Evolutionary conservation across 768 basidiomycete genomes (phyloP).

Genomic region (Tylopilus intermedius): DNA sequence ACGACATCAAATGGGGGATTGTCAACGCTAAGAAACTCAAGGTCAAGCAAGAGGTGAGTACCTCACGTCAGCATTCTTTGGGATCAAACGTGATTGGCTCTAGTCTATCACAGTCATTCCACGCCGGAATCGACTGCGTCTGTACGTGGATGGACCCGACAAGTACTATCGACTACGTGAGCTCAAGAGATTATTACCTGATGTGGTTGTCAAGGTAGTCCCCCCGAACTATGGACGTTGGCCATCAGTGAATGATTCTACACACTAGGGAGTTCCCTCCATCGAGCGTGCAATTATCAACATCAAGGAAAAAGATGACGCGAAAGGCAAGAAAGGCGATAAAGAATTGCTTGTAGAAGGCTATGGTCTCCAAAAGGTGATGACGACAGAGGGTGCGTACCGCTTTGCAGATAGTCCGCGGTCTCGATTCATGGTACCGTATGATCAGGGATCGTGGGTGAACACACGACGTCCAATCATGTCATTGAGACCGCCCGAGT

Average conservation of each 20-base stretch:
- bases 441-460: conserved; percentile 77
- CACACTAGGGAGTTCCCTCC: conserved; percentile 68
- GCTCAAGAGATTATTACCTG: conserved; percentile 76
- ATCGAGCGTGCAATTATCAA: conserved; percentile 94
- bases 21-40: conserved; percentile 85
- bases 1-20: conserved; percentile 91
- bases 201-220: conserved; percentile 84
- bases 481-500: conserved; percentile 94
- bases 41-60: conserved; percentile 74
- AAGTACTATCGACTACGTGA: conserved; percentile 83
- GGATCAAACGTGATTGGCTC: neutral
- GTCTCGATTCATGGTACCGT: neutral
- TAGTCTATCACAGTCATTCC: conserved; percentile 76
- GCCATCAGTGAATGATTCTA: neutral
- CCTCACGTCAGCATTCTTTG: neutral
- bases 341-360: conserved; percentile 96
- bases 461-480: conserved; percentile 91
- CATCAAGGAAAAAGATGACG: conserved; percentile 84
- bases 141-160: conserved; percentile 73
- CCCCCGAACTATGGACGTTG: neutral
- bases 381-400: conserved; percentile 85
- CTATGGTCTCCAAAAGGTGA: conserved; percentile 92
- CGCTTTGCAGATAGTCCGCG: neutral
- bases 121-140: conserved; percentile 66
- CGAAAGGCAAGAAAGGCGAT: conserved; percentile 75